A percentile compares a stretch with the other conserved stretches of the same genome.
Evolutionary conservation across 2,329 filamentous ascomycete species (phyloP).

Genomic region (Colletotrichum paranaense): DNA sequence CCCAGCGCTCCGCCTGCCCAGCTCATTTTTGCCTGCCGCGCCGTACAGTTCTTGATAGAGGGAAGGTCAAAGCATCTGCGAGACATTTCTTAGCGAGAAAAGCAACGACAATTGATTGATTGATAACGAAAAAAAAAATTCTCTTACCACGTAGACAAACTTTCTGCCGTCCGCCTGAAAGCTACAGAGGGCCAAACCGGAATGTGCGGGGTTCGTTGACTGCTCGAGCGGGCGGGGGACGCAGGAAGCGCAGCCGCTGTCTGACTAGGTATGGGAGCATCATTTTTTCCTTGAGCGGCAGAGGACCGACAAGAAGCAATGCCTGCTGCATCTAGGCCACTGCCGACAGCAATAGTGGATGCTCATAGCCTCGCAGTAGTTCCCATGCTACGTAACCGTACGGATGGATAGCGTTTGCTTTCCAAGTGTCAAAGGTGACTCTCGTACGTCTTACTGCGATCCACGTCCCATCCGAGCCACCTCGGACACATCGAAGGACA

Average conservation of each 20-base stretch:
- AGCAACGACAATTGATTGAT: slow-evolving; percentile 2
- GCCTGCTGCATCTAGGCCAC: slow-evolving; percentile 5
- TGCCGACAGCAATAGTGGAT: neutral
- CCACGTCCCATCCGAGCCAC: neutral
- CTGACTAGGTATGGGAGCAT: neutral
- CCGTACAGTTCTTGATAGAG: neutral
- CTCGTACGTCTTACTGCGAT: neutral
- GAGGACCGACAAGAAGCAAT: slow-evolving; percentile 20
- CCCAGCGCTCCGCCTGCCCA: slow-evolving; percentile 1
- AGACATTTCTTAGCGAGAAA: slow-evolving; percentile 29
- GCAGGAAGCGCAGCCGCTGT: neutral
- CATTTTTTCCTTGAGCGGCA: neutral
- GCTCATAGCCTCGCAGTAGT: neutral
- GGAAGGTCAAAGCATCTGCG: slow-evolving; percentile 24
- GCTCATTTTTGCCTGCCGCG: neutral
- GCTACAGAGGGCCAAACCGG: neutral
- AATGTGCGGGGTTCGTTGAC: neutral
- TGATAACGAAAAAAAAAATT: neutral
- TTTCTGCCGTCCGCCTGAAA: neutral
- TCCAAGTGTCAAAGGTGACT: neutral
- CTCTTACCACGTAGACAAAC: neutral
- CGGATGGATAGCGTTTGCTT: neutral
- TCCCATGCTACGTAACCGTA: neutral
- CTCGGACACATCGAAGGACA: neutral
- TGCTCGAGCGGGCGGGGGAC: neutral